Evolutionary conservation across 2,329 filamentous ascomycete genomes (phyloP).

Genomic region (Exophiala dermatitidis): DNA sequence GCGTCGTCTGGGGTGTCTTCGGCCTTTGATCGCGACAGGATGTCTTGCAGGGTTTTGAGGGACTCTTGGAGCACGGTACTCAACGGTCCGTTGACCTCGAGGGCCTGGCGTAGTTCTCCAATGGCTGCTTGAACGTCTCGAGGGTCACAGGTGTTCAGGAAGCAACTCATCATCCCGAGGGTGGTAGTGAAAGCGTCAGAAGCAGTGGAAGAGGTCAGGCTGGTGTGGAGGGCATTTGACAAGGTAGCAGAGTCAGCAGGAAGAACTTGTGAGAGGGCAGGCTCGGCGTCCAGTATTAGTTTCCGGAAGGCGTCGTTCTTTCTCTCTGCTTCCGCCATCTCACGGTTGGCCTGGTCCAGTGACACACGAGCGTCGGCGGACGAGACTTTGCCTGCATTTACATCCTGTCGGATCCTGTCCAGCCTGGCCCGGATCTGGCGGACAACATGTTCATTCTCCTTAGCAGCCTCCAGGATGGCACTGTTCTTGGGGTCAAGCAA

Average conservation of each 20-base stretch:
- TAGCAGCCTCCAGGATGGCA: slow-evolving; percentile 23
- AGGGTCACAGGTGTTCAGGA: slow-evolving; percentile 24
- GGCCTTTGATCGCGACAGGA: slow-evolving; percentile 17
- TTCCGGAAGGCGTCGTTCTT: slow-evolving; percentile 24
- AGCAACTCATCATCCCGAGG: slow-evolving; percentile 21
- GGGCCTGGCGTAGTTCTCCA: slow-evolving; percentile 21
- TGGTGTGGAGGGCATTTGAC: slow-evolving; percentile 17
- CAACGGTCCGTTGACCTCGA: slow-evolving; percentile 23
- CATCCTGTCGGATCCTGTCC: slow-evolving; percentile 23
- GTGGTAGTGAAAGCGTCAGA: slow-evolving; percentile 21
- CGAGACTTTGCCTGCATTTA: slow-evolving; percentile 21
- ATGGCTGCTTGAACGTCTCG: slow-evolving; percentile 23
- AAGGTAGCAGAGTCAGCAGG: slow-evolving; percentile 8
- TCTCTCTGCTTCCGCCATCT: slow-evolving; percentile 24
- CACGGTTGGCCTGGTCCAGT: slow-evolving; percentile 21
- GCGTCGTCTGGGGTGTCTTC: slow-evolving; percentile 12
- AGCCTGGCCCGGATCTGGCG: slow-evolving; percentile 20
- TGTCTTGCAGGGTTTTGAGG: slow-evolving; percentile 23
- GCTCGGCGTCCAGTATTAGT: slow-evolving; percentile 19
- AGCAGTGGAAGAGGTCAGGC: slow-evolving; percentile 10
- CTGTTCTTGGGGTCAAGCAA: slow-evolving; percentile 20
- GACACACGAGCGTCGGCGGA: slow-evolving; percentile 18
- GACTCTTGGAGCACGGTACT: slow-evolving; percentile 19
- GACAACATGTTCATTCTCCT: slow-evolving; percentile 23
- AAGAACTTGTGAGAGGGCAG: slow-evolving; percentile 13